These are phyloP conservation scores for Zygnema circumcarinatum DNA, from an alignment of 139 green algal genomes.

Conservation along the genomic window DNA sequence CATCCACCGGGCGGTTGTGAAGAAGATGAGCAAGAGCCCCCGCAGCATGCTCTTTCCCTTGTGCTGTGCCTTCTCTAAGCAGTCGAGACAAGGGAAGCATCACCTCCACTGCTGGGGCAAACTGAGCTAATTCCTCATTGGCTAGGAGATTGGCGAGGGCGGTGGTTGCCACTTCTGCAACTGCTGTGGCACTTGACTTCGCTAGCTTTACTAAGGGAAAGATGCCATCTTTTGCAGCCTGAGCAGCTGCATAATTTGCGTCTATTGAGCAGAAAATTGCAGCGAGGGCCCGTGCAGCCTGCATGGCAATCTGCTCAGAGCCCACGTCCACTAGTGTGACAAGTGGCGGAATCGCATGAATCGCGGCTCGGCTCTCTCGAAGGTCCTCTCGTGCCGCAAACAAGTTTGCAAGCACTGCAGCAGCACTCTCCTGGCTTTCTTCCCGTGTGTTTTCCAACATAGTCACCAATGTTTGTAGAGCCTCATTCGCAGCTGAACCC, in stretches of 20 bases:
- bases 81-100: slow-evolving; percentile 42
- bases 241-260: slow-evolving; percentile 38
- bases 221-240: slow-evolving; percentile 35
- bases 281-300: slow-evolving; percentile 41
- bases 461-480: slow-evolving; percentile 39
- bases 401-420: slow-evolving; percentile 49
- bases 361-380: slow-evolving; percentile 21
- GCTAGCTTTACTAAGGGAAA: slow-evolving; percentile 53
- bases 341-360: slow-evolving; percentile 42
- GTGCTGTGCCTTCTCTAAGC: slow-evolving; percentile 39
- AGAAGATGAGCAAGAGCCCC: slow-evolving; percentile 52
- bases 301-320: slow-evolving; percentile 44
- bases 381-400: slow-evolving; percentile 52
- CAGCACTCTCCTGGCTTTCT: slow-evolving; percentile 44
- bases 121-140: slow-evolving; percentile 43
- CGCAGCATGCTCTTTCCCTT: slow-evolving; percentile 50
- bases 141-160: slow-evolving; percentile 50
- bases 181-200: slow-evolving; percentile 29
- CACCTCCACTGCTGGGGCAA: slow-evolving; percentile 46
- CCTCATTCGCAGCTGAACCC: slow-evolving; percentile 41
- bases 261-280: slow-evolving; percentile 53
- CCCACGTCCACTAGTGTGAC: slow-evolving; percentile 40
- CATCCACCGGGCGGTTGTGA: slow-evolving; percentile 34
- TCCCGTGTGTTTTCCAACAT: slow-evolving; percentile 39
- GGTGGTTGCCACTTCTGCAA: slow-evolving; percentile 49